A percentile compares a stretch with the other conserved stretches of the same genome.
phyloP scores from a whole-genome alignment of 441 rosid genomes.

The Dalechampia spathulata region DNA sequence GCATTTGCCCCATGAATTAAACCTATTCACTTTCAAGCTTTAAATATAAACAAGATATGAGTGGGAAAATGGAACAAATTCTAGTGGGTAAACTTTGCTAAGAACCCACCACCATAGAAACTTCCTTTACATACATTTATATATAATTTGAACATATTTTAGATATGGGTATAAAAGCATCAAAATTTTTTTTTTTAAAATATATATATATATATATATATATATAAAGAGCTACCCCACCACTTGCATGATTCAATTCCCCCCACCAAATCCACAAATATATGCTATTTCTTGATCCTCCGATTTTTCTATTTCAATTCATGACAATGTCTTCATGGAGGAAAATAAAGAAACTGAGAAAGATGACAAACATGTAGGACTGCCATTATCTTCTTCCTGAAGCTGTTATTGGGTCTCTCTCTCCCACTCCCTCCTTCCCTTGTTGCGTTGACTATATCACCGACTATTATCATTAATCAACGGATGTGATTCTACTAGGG shows the following conservation, averaged over 20 bases:
- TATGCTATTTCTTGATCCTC: slow-evolving; percentile 12
- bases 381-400: slow-evolving; percentile 13
- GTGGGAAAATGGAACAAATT: slow-evolving; percentile 26
- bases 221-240: slow-evolving; percentile 13
- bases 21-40: too few species aligned
- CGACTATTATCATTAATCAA: too few species aligned
- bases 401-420: too few species aligned
- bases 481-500: too few species aligned
- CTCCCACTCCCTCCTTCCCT: slow-evolving; percentile 13
- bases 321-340: too few species aligned
- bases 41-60: neutral
- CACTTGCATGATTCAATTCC: slow-evolving; percentile 46
- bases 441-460: slow-evolving; percentile 35
- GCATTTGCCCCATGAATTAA: too few species aligned
- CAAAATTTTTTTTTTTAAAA: too few species aligned
- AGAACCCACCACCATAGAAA: slow-evolving; percentile 28
- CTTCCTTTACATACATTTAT: neutral
- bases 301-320: too few species aligned
- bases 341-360: neutral
- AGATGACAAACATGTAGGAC: slow-evolving; percentile 24
- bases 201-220: too few species aligned
- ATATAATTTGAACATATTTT: slow-evolving; percentile 7
- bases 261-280: slow-evolving; percentile 47
- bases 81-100: slow-evolving; percentile 24
- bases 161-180: neutral